phyloP scores from a whole-genome alignment of 768 basidiomycete genomes.

The Leucocoprinus birnbaumii region DNA sequence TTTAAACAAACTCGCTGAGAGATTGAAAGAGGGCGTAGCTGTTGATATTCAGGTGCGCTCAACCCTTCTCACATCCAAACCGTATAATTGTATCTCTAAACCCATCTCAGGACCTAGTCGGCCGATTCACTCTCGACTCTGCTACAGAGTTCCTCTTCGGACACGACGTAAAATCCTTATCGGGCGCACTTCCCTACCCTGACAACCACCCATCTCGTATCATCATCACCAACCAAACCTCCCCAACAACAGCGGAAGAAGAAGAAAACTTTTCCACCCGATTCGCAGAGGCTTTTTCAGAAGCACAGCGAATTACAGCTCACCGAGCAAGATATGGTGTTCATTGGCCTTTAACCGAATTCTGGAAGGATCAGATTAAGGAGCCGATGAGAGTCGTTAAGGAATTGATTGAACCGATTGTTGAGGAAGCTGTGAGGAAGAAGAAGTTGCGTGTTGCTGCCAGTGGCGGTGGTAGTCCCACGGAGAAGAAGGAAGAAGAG shows the following conservation, averaged over 20 bases:
- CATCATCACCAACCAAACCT: constrained; percentile 18
- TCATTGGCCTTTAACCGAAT: constrained; percentile 42
- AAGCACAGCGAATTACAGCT: constrained; percentile 30
- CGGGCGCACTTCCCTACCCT: constrained; percentile 17
- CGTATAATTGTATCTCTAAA: not conserved
- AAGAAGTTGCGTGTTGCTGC: constrained; percentile 15
- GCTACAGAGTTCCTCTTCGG: constrained; percentile 58
- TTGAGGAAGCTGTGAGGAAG: constrained; percentile 38
- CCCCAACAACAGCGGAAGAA: too few species aligned
- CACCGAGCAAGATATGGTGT: constrained; percentile 32
- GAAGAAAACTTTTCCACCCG: constrained; percentile 5
- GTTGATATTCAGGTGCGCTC: constrained; percentile 56
- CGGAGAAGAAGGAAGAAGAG: constrained; percentile 14
- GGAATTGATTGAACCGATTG: constrained; percentile 46
- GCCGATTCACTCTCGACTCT: constrained; percentile 59
- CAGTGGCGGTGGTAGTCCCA: constrained; percentile 8
- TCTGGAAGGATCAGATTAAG: constrained; percentile 38
- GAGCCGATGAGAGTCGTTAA: constrained; percentile 37
- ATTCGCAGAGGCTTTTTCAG: constrained; percentile 37
- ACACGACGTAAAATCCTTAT: constrained; percentile 33
- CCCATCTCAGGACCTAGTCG: constrained; percentile 32
- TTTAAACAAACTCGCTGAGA: constrained; percentile 38
- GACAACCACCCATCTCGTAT: constrained; percentile 14
- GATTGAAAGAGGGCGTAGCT: constrained; percentile 42
- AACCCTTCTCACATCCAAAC: too few species aligned